A percentile compares a stretch with the other conserved stretches of the same genome.
These are phyloP conservation scores for Hypoxylon intermedium DNA, from an alignment of 495 filamentous ascomycete species.

Conservation along the genomic window DNA sequence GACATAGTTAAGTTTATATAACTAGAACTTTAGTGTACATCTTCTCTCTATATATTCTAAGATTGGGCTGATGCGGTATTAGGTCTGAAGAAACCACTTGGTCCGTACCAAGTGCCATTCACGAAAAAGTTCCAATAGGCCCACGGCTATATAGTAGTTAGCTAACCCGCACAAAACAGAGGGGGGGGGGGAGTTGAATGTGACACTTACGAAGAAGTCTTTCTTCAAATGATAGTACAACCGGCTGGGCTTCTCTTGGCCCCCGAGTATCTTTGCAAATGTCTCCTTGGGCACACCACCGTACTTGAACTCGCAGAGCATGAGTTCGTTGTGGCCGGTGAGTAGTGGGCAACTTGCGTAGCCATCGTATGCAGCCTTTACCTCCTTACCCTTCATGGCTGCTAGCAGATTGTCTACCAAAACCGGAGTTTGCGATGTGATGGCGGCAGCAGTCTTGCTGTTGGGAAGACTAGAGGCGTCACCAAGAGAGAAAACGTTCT, in stretches of 20 bases:
- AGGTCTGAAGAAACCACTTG: slow-evolving; percentile 37
- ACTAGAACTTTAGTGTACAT: no score
- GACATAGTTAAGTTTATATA: no score
- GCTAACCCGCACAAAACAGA: background rate
- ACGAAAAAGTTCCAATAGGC: slow-evolving; percentile 42
- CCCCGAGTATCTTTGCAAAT: slow-evolving; percentile 62
- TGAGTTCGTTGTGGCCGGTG: slow-evolving; percentile 70
- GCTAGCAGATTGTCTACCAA: slow-evolving; percentile 63
- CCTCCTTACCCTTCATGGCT: slow-evolving; percentile 62
- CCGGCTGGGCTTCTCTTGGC: slow-evolving; percentile 62
- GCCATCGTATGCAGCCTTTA: slow-evolving; percentile 63
- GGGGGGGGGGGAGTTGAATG: background rate
- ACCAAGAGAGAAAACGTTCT: slow-evolving; percentile 73
- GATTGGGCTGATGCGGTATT: slow-evolving; percentile 5
- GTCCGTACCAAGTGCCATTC: slow-evolving; percentile 40
- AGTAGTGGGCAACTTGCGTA: slow-evolving; percentile 74
- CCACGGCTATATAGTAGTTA: slow-evolving; percentile 26
- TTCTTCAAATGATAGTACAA: slow-evolving; percentile 73
- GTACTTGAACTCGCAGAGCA: slow-evolving; percentile 77
- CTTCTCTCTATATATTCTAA: background rate
- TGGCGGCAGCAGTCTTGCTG: slow-evolving; percentile 72
- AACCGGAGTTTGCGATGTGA: slow-evolving; percentile 68
- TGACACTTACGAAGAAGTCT: slow-evolving; percentile 63
- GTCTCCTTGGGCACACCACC: slow-evolving; percentile 75
- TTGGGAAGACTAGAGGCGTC: slow-evolving; percentile 72